Evolutionary conservation across 768 basidiomycete species (phyloP), one percentile per base, ranked within the genome.

Genomic region (Royoungia palumana): DNA sequence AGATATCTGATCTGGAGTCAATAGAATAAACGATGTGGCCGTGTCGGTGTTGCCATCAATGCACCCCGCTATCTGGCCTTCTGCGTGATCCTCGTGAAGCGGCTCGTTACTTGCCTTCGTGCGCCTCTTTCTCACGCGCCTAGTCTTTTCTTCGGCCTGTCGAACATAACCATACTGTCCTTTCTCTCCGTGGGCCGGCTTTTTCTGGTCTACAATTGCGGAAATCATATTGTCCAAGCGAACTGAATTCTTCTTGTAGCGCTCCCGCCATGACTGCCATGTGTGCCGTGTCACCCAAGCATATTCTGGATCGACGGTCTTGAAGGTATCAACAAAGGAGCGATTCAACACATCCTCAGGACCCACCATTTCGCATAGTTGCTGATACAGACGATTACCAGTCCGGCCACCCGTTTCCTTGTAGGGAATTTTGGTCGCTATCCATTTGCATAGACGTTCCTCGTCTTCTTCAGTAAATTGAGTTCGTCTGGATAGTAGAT

Each of bases 201-300:
- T 85, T 61, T 80, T 87, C 62, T 82, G 75, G 22, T 80, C 82
- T 2, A 91, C 87, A 12, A 89, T 81, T 5, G 70, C 70, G 2
- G 79, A 66, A 44, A 92, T 90, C 46, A 79, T 67, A 11, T 60
- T 60, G 59, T 91, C 87, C 32, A 91, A 74, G 10, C 87, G 80
- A 7, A 69, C 61, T 0, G 86, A 72, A 51, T 92, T 85, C 67
- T 91, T 91, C 72, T 91, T 90, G 71, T 92, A 92, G 24, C 89
- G 76, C 61, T 92, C 89, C 22, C 89, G 79, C 89, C 89, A 92
- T 14, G 89, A 92, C 55, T 90, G 87, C 89, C 89, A 92, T 2
- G 88, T 89, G 62, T 92, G 89, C 14, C 88, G 82, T 21, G 72
- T 75, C 17, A 89, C 89, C 89, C 89, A 91, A 0, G 77, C 72